Evolutionary conservation across 2,329 filamentous ascomycete genomes (phyloP).

Genomic region (Pyrenochaeta sp.): DNA sequence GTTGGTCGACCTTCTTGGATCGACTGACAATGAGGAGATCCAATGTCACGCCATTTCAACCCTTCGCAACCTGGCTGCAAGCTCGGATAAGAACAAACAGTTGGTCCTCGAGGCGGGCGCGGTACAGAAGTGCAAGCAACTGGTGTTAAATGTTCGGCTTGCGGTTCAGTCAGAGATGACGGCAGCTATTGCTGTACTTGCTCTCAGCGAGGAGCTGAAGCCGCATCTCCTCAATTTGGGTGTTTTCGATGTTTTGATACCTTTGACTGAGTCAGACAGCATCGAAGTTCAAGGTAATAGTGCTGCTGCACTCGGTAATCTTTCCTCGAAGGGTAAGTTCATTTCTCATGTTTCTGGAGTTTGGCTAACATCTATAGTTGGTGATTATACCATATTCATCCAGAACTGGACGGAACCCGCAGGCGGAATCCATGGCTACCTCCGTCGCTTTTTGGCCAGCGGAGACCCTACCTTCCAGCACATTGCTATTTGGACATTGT

Average conservation of each 20-base stretch:
- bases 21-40: conserved; percentile 97
- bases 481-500: conserved; percentile 96
- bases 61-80: conserved; percentile 91
- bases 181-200: conserved; percentile 95
- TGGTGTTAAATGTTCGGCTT: conserved; percentile 90
- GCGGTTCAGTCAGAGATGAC: conserved; percentile 99
- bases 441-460: conserved; percentile 89
- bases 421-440: conserved; percentile 93
- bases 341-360: not conserved
- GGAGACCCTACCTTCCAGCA: conserved; percentile 98
- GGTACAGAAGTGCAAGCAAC: conserved; percentile 97
- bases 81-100: conserved; percentile 96
- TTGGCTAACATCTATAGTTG: conserved; percentile 66
- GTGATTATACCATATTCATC: conserved; percentile 95
- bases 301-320: conserved; percentile 90
- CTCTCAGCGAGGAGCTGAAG: conserved; percentile 94
- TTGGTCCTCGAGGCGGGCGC: conserved; percentile 96
- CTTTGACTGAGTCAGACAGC: conserved; percentile 90
- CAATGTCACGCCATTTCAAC: conserved; percentile 99
- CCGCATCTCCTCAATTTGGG: conserved; percentile 87
- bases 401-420: conserved; percentile 92
- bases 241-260: conserved; percentile 95
- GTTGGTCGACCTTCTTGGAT: conserved; percentile 89
- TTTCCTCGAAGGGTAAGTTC: conserved; percentile 88
- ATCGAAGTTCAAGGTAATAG: conserved; percentile 99